A percentile compares a stretch with the other conserved stretches of the same genome.
phyloP scores from a whole-genome alignment of 495 filamentous ascomycete species.

The Hyaloscypha hepaticicola region DNA sequence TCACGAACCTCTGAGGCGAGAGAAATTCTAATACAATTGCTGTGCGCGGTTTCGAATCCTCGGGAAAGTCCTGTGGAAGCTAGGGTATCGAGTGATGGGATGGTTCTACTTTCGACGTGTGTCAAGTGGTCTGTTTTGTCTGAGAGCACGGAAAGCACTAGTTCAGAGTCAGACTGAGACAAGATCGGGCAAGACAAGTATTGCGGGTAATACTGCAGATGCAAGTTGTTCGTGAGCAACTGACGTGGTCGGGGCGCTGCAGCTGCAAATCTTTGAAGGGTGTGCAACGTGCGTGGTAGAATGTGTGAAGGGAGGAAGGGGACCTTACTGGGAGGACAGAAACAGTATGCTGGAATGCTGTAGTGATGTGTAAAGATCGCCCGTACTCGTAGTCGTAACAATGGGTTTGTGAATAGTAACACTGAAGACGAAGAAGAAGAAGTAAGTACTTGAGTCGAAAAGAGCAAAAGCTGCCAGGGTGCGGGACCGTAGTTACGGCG shows the following conservation, averaged over 20 bases:
- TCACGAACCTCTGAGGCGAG: background rate
- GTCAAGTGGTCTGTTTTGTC: background rate
- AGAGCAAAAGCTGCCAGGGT: slow-evolving; percentile 10
- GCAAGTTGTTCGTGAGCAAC: slow-evolving; percentile 23
- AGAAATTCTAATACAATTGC: background rate
- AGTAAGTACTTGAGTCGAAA: slow-evolving; percentile 5
- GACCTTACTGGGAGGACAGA: background rate
- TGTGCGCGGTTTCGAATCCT: background rate
- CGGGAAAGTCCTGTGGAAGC: background rate
- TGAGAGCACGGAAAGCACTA: slow-evolving; percentile 19
- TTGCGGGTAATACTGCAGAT: slow-evolving; percentile 32
- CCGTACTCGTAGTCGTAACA: slow-evolving; percentile 17
- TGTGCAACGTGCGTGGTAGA: slow-evolving; percentile 23
- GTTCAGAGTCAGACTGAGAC: slow-evolving; percentile 22
- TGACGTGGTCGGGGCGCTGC: slow-evolving; percentile 26
- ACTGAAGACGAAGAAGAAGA: background rate
- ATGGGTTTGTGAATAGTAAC: slow-evolving; percentile 5
- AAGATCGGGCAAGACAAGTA: slow-evolving; percentile 25
- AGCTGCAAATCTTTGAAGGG: slow-evolving; percentile 12
- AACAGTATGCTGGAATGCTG: slow-evolving; percentile 4
- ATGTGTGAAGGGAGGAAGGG: background rate
- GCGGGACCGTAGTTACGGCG: background rate
- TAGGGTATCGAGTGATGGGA: background rate
- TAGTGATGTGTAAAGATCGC: slow-evolving; percentile 1
- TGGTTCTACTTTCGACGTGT: background rate